phyloP scores from a whole-genome alignment of 257 asterid species.

The Solanum pimpinellifolium region DNA sequence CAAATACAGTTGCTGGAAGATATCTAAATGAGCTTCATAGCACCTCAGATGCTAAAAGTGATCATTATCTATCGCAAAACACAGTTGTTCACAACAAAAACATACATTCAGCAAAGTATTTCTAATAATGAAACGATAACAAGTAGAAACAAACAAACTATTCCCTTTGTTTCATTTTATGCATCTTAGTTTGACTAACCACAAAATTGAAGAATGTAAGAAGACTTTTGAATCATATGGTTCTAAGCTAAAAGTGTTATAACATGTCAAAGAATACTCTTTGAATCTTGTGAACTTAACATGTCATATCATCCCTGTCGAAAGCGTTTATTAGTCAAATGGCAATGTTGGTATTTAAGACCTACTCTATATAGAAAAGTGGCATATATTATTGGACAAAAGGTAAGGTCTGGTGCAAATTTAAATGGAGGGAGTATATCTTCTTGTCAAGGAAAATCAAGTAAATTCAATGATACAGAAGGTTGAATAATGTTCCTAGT shows the following conservation, averaged over 20 bases:
- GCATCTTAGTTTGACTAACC: not conserved
- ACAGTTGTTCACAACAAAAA: not conserved
- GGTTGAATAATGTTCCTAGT: not conserved
- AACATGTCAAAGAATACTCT: not conserved
- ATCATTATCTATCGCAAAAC: not conserved
- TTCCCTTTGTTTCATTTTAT: not conserved
- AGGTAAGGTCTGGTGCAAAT: not conserved
- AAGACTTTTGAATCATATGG: not conserved
- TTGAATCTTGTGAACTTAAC: not conserved
- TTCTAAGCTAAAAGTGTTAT: not conserved
- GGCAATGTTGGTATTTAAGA: not conserved
- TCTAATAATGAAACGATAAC: not conserved
- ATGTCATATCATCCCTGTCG: not conserved
- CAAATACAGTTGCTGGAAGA: not conserved
- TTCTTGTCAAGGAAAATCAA: not conserved
- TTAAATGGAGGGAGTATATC: not conserved
- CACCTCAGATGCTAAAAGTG: not conserved
- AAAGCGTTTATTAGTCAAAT: not conserved
- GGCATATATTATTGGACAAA: not conserved
- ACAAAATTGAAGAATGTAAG: not conserved
- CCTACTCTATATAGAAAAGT: not conserved
- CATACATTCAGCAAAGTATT: not conserved
- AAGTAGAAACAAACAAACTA: not conserved
- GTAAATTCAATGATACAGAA: not conserved
- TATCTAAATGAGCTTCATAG: not conserved